These are phyloP conservation scores for Globisporangium cederbergense DNA, from an alignment of 352 stramenopile genomes.

Conservation along the genomic window DNA sequence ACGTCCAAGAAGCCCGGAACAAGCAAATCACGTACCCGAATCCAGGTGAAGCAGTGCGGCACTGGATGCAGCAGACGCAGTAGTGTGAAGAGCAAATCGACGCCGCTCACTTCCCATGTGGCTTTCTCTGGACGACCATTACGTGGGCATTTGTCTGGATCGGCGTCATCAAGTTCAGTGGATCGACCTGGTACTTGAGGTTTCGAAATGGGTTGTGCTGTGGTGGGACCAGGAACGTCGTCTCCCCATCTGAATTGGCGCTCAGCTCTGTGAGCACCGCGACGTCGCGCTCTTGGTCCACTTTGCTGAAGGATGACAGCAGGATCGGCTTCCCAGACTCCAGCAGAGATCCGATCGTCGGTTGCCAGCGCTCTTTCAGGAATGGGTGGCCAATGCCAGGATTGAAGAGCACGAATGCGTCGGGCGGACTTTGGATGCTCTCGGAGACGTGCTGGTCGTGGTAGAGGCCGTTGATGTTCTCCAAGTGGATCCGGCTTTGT, in stretches of 20 bases:
- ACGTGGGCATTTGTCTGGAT: slow-evolving; percentile 57
- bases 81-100: slow-evolving; percentile 16
- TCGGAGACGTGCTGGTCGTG: slow-evolving; percentile 29
- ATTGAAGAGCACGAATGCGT: slow-evolving; percentile 75
- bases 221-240: slow-evolving; percentile 31
- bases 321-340: slow-evolving; percentile 42
- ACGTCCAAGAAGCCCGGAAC: slow-evolving; percentile 45
- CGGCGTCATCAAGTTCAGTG: slow-evolving; percentile 25
- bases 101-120: neutral
- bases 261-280: slow-evolving; percentile 33
- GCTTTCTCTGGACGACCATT: slow-evolving; percentile 42
- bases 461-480: slow-evolving; percentile 51
- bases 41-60: slow-evolving; percentile 52
- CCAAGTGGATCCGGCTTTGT: slow-evolving; percentile 28
- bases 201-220: slow-evolving; percentile 62
- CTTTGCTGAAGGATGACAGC: slow-evolving; percentile 60
- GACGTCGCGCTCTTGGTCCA: slow-evolving; percentile 62
- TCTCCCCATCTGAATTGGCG: slow-evolving; percentile 9
- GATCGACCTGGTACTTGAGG: slow-evolving; percentile 51
- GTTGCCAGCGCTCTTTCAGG: slow-evolving; percentile 45
- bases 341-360: slow-evolving; percentile 49
- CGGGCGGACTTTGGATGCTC: slow-evolving; percentile 21
- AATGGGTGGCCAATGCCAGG: slow-evolving; percentile 57
- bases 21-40: slow-evolving; percentile 29
- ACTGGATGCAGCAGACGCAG: slow-evolving; percentile 76